A percentile compares a stretch with the other conserved stretches of the same genome.
phyloP scores from a whole-genome alignment of 1,139 yeast species.

The Blastobotrys capitulatus region DNA sequence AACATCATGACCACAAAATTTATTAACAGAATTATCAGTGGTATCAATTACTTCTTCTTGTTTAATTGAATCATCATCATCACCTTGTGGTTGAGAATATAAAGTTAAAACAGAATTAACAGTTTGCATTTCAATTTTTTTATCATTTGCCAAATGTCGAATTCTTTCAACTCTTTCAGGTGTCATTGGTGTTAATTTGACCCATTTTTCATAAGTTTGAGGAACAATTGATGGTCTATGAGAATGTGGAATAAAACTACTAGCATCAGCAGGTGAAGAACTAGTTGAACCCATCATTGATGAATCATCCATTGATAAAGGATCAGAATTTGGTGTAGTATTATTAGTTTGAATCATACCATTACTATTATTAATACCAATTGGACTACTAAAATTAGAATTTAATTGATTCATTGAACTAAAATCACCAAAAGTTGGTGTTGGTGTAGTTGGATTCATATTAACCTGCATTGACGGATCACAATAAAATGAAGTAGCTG shows the following conservation, averaged over 20 bases:
- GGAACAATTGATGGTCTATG: constrained; percentile 11
- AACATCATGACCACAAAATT: constrained; percentile 27
- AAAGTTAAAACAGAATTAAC: constrained; percentile 30
- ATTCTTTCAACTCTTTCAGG: constrained; percentile 25
- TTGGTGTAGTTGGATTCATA: neutral
- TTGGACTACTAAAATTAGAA: neutral
- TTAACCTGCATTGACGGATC: neutral
- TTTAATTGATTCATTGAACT: neutral
- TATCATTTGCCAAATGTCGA: constrained; percentile 26
- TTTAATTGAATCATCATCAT: too few relatives aligned
- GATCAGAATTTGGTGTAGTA: too few relatives aligned
- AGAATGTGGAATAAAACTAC: too few relatives aligned
- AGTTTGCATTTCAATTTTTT: constrained; percentile 30
- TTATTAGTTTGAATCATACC: too few relatives aligned
- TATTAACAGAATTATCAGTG: constrained; percentile 25
- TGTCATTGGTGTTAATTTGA: constrained; percentile 30
- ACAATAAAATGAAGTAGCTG: constrained; percentile 9
- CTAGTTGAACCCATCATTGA: neutral
- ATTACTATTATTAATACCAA: neutral
- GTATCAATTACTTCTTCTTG: constrained; percentile 20
- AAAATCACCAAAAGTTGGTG: constrained; percentile 1
- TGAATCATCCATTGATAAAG: constrained; percentile 2
- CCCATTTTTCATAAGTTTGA: constrained; percentile 26
- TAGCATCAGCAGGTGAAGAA: neutral
- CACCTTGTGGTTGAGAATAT: constrained; percentile 23